phyloP scores from a whole-genome alignment of 2,329 filamentous ascomycete species.

The Pyricularia grisea region DNA sequence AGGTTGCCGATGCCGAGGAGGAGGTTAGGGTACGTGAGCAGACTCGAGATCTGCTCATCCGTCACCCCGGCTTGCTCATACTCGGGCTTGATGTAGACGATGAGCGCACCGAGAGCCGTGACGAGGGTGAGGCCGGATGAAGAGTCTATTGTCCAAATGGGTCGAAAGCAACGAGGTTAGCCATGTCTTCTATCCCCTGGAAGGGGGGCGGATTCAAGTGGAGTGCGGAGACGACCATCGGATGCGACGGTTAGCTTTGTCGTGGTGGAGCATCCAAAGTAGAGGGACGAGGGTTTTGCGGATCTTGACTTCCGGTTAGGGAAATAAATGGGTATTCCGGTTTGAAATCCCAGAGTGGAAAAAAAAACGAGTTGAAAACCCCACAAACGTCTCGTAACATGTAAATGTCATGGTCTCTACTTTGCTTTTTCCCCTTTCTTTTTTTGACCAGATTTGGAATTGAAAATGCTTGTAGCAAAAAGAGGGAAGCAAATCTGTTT shows the following conservation, averaged over 20 bases:
- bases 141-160: background rate
- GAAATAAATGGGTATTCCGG: too few relatives aligned
- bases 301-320: too few relatives aligned
- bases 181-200: background rate
- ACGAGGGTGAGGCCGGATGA: background rate
- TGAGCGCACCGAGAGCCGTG: slow-evolving; percentile 14
- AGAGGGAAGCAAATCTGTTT: too few relatives aligned
- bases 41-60: slow-evolving; percentile 1
- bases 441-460: too few relatives aligned
- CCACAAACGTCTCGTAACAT: too few relatives aligned
- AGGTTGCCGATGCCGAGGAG: slow-evolving; percentile 28
- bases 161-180: background rate
- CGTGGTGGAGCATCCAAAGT: background rate
- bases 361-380: too few relatives aligned
- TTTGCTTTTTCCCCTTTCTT: too few relatives aligned
- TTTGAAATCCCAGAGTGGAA: too few relatives aligned
- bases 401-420: too few relatives aligned
- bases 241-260: background rate
- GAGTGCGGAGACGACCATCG: background rate
- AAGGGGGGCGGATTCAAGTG: too few relatives aligned
- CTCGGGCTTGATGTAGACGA: slow-evolving; percentile 17
- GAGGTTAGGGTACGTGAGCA: slow-evolving; percentile 26
- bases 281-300: background rate
- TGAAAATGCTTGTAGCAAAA: too few relatives aligned
- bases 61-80: slow-evolving; percentile 12